phyloP scores from a whole-genome alignment of 2,329 filamentous ascomycete genomes.

The Teratosphaeria destructans region DNA sequence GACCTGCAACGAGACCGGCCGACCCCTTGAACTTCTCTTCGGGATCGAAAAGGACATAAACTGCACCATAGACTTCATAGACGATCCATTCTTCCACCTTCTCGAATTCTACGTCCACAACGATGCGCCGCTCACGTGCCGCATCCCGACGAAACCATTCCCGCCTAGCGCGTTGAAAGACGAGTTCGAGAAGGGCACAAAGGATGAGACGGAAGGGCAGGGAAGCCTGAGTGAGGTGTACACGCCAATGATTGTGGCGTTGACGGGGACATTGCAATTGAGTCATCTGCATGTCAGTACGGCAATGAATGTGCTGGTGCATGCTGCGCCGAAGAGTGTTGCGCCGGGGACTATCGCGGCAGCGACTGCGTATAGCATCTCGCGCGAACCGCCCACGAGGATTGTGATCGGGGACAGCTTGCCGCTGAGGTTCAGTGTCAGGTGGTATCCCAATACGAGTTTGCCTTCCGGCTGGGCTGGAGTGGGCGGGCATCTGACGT shows the following conservation, averaged over 20 bases:
- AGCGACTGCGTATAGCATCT: constrained; percentile 73
- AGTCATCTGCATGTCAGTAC: constrained; percentile 87
- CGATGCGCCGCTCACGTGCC: constrained; percentile 86
- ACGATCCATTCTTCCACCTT: constrained; percentile 74
- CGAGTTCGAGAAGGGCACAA: constrained; percentile 23
- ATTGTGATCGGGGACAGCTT: constrained; percentile 82
- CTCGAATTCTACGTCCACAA: constrained; percentile 97
- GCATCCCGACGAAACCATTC: constrained; percentile 68
- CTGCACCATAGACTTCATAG: constrained; percentile 69
- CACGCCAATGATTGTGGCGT: constrained; percentile 76
- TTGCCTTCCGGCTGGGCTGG: constrained; percentile 50
- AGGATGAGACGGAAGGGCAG: constrained; percentile 27
- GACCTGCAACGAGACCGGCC: constrained; percentile 74
- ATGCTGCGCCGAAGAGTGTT: constrained; percentile 45
- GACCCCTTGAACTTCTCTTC: constrained; percentile 76
- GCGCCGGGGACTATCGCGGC: constrained; percentile 71
- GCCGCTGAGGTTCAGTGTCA: constrained; percentile 65
- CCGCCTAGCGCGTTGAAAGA: constrained; percentile 27
- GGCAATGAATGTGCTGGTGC: constrained; percentile 79
- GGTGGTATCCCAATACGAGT: constrained; percentile 73
- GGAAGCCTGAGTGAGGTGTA: constrained; percentile 39
- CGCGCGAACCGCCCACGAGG: constrained; percentile 46
- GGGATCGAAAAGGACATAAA: constrained; percentile 71
- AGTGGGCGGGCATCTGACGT: constrained; percentile 41
- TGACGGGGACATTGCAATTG: constrained; percentile 79